phyloP scores from a whole-genome alignment of 495 filamentous ascomycete species.

The Corynascus novoguineensis region DNA sequence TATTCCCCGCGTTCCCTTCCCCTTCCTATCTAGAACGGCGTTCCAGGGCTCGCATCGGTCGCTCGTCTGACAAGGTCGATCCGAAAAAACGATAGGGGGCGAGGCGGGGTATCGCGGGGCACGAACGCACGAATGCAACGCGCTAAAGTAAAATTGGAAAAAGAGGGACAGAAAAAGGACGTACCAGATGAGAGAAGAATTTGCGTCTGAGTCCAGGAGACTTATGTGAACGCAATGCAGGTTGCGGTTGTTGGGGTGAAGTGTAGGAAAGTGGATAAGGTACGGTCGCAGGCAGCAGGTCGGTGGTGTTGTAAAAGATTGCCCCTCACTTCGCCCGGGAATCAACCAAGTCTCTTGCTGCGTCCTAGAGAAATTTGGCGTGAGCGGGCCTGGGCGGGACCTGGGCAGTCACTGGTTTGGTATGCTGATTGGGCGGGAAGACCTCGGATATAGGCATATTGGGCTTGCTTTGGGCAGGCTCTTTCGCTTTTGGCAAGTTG shows the following conservation, averaged over 20 bases:
- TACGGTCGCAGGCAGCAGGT: neutral
- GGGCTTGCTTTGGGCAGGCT: neutral
- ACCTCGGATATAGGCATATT: neutral
- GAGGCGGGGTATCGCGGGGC: slow-evolving; percentile 11
- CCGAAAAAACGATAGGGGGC: neutral
- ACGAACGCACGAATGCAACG: neutral
- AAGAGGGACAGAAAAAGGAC: neutral
- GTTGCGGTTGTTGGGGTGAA: neutral
- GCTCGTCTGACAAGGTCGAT: neutral
- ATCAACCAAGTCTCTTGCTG: slow-evolving; percentile 9
- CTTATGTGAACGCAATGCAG: neutral
- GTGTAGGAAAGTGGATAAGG: slow-evolving; percentile 17
- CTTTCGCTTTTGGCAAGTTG: neutral
- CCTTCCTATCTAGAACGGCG: too few species aligned
- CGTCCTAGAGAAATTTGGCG: slow-evolving; percentile 13
- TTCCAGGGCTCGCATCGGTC: neutral
- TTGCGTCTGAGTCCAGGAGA: neutral
- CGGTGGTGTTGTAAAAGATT: slow-evolving; percentile 13
- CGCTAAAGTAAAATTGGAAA: neutral
- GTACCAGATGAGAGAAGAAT: slow-evolving; percentile 10
- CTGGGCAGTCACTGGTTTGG: neutral
- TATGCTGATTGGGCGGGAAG: neutral
- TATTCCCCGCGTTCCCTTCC: too few species aligned
- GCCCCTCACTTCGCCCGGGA: slow-evolving; percentile 19
- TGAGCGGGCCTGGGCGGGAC: neutral